These are phyloP conservation scores for Trichoderma endophyticum DNA, from an alignment of 2,329 filamentous ascomycete genomes.

Conservation along the genomic window DNA sequence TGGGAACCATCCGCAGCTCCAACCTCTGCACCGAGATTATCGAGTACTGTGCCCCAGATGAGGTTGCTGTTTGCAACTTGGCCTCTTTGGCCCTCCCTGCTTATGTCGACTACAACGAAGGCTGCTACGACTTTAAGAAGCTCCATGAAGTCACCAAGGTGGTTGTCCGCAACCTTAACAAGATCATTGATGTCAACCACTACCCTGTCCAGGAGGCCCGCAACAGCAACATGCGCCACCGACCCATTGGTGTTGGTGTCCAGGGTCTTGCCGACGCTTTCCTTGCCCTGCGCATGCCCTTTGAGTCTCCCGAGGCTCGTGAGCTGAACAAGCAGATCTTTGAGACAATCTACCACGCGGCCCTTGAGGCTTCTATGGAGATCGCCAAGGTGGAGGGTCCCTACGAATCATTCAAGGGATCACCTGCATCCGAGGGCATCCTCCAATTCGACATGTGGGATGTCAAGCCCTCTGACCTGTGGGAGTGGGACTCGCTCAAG, in stretches of 20 bases:
- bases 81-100: slow-evolving; percentile 90
- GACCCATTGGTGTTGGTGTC: slow-evolving; percentile 93
- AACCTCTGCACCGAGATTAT: slow-evolving; percentile 99
- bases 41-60: slow-evolving; percentile 94
- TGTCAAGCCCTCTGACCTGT: slow-evolving; percentile 86
- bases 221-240: slow-evolving; percentile 96
- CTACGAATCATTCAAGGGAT: slow-evolving; percentile 89
- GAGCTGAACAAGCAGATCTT: slow-evolving; percentile 98
- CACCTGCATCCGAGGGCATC: slow-evolving; percentile 89
- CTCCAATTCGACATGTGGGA: slow-evolving; percentile 99
- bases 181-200: slow-evolving; percentile 97
- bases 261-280: slow-evolving; percentile 98
- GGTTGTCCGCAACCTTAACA: slow-evolving; percentile 93
- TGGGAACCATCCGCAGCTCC: slow-evolving; percentile 96
- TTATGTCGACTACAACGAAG: slow-evolving; percentile 81
- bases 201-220: slow-evolving; percentile 93
- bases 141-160: slow-evolving; percentile 92
- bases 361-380: slow-evolving; percentile 83
- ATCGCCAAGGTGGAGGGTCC: slow-evolving; percentile 78
- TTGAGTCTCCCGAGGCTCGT: slow-evolving; percentile 91
- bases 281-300: slow-evolving; percentile 92
- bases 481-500: slow-evolving; percentile 92
- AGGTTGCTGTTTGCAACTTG: slow-evolving; percentile 98
- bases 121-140: slow-evolving; percentile 92
- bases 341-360: slow-evolving; percentile 98